Percentiles rank a stretch among this genome's conserved stretches.
Conservation (phyloP, 139 green algal genomes). For the Ostreobium quekettii region DNA sequence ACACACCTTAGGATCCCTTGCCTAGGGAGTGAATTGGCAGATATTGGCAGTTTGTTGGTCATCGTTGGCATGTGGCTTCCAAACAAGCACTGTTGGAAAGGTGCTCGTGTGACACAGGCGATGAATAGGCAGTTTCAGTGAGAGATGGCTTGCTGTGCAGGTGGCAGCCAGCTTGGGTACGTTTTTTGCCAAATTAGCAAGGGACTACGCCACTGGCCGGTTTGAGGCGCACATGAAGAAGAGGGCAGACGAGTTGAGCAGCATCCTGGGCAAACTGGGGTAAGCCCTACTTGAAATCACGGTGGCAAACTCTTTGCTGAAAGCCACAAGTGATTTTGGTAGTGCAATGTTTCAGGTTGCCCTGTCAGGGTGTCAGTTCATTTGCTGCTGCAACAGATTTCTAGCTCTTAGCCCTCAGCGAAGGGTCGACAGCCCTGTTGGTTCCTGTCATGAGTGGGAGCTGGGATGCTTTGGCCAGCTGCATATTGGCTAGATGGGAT, state of each 20-base stretch:
- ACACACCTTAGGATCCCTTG: neutral
- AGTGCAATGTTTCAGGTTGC: neutral
- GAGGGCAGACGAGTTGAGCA: constrained; percentile 55
- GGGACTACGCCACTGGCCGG: constrained; percentile 53
- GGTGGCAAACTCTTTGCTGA: too few relatives aligned
- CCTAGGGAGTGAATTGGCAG: neutral
- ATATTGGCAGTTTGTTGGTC: neutral
- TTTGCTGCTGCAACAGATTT: neutral
- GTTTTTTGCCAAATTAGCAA: constrained; percentile 48
- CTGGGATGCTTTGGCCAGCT: too few relatives aligned
- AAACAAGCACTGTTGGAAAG: neutral
- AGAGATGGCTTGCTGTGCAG: constrained; percentile 39
- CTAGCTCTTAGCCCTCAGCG: neutral
- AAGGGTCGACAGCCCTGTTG: neutral
- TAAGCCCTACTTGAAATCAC: constrained; percentile 19
- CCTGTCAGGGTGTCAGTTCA: neutral
- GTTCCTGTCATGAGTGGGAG: neutral
- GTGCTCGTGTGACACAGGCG: neutral
- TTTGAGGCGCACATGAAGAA: constrained; percentile 47
- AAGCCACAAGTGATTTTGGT: neutral
- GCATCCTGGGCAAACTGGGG: constrained; percentile 52
- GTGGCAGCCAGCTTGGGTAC: constrained; percentile 54
- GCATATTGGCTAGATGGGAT: too few relatives aligned
- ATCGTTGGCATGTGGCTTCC: neutral
- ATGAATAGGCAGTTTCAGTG: constrained; percentile 22